A percentile compares a stretch with the other conserved stretches of the same genome.
phyloP scores from a whole-genome alignment of 345 rosid genomes.

The Eutrema yunnanense region DNA sequence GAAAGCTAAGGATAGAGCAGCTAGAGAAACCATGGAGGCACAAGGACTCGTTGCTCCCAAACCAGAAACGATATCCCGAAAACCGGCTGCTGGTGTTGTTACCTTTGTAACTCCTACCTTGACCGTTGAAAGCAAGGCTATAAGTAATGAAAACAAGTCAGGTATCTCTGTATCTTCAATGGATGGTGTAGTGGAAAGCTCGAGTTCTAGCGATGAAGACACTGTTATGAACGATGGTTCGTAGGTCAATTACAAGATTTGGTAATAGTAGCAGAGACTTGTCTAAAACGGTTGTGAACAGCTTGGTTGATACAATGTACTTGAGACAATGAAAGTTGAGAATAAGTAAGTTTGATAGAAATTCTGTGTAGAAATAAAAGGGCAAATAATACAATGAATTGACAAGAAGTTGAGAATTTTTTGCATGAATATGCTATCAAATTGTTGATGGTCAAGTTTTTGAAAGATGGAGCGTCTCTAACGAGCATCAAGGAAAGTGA shows the following conservation, averaged over 20 bases:
- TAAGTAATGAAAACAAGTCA: neutral
- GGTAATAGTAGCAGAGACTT: slow-evolving; percentile 1
- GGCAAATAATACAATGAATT: too few relatives aligned
- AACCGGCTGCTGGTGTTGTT: neutral
- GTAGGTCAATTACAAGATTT: neutral
- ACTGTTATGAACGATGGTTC: neutral
- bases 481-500: too few relatives aligned
- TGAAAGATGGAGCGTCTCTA: too few relatives aligned
- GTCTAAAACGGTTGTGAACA: neutral
- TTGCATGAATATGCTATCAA: too few relatives aligned
- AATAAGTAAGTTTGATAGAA: neutral
- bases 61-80: neutral
- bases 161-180: neutral
- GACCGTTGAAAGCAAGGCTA: neutral
- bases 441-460: too few relatives aligned
- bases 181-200: neutral
- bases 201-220: slow-evolving; percentile 22
- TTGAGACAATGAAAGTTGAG: neutral
- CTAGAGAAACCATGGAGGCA: slow-evolving; percentile 58
- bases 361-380: too few relatives aligned
- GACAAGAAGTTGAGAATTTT: too few relatives aligned
- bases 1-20: slow-evolving; percentile 75
- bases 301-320: slow-evolving; percentile 8
- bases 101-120: slow-evolving; percentile 11
- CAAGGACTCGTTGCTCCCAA: slow-evolving; percentile 40